Conservation (phyloP, 371 early-diverging fungal species). For the Mortierella sp. region DNA sequence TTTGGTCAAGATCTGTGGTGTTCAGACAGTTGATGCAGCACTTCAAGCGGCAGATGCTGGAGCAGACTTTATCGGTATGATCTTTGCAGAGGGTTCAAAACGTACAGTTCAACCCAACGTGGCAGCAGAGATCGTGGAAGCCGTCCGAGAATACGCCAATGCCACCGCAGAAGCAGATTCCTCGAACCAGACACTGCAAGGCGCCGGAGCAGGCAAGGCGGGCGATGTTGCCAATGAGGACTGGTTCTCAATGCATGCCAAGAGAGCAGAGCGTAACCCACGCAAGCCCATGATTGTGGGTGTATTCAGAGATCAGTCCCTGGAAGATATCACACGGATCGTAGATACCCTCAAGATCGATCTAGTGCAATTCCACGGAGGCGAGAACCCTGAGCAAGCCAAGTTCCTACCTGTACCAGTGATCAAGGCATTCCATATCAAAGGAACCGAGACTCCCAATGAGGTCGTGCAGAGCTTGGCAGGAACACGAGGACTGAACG, state of each 20-base stretch:
- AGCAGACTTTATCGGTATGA: slow-evolving; percentile 91
- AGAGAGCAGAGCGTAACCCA: slow-evolving; percentile 57
- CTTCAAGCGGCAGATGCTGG: slow-evolving; percentile 81
- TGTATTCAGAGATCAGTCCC: slow-evolving; percentile 89
- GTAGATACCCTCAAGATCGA: slow-evolving; percentile 79
- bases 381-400: slow-evolving; percentile 74
- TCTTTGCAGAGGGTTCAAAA: slow-evolving; percentile 82
- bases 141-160: slow-evolving; percentile 61
- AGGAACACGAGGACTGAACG: slow-evolving; percentile 66
- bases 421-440: slow-evolving; percentile 91
- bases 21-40: slow-evolving; percentile 85
- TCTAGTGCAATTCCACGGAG: slow-evolving; percentile 93
- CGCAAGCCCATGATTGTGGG: slow-evolving; percentile 89
- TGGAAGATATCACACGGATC: slow-evolving; percentile 79
- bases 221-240: slow-evolving; percentile 51
- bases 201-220: neutral
- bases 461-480: slow-evolving; percentile 58
- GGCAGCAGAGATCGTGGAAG: slow-evolving; percentile 73
- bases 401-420: slow-evolving; percentile 83
- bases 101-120: slow-evolving; percentile 69
- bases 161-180: slow-evolving; percentile 31
- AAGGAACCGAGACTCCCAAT: slow-evolving; percentile 54
- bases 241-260: slow-evolving; percentile 70
- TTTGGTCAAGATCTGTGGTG: slow-evolving; percentile 93
- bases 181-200: neutral